Conservation (phyloP, 306 rosid species). For the Vigna radiata region DNA sequence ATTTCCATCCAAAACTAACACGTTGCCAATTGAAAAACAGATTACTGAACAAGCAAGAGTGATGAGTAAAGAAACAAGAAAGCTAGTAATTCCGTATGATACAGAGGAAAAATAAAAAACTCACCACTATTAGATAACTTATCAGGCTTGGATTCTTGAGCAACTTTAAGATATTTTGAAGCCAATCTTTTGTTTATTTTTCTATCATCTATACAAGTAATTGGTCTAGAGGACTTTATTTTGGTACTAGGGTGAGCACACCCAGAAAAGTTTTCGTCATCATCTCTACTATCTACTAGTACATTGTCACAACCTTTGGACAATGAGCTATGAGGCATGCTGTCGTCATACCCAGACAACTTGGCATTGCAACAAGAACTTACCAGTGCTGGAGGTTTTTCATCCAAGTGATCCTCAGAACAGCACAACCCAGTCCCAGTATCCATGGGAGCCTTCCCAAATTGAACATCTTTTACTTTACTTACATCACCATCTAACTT, state of each 20-base stretch:
- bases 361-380: conserved; percentile 62
- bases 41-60: conserved; percentile 31
- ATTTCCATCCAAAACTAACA: conserved; percentile 58
- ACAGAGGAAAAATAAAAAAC: conserved; percentile 16
- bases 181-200: conserved; percentile 74
- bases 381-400: conserved; percentile 52
- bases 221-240: conserved; percentile 64
- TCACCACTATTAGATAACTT: conserved; percentile 58
- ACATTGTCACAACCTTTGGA: conserved; percentile 62
- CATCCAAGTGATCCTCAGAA: conserved; percentile 55
- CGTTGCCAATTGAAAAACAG: conserved; percentile 31
- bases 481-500: conserved; percentile 59
- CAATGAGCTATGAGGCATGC: conserved; percentile 54
- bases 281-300: conserved; percentile 90
- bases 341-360: conserved; percentile 57
- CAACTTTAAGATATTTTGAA: conserved; percentile 72
- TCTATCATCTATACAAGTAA: conserved; percentile 60
- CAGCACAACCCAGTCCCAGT: conserved; percentile 48
- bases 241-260: conserved; percentile 66
- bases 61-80: conserved; percentile 18
- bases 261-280: conserved; percentile 88
- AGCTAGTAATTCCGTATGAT: conserved; percentile 15
- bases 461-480: conserved; percentile 54
- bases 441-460: conserved; percentile 51
- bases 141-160: conserved; percentile 62